These are phyloP conservation scores for Aspergillus novoparasiticus DNA, from an alignment of 2,329 filamentous ascomycete species.

Conservation along the genomic window DNA sequence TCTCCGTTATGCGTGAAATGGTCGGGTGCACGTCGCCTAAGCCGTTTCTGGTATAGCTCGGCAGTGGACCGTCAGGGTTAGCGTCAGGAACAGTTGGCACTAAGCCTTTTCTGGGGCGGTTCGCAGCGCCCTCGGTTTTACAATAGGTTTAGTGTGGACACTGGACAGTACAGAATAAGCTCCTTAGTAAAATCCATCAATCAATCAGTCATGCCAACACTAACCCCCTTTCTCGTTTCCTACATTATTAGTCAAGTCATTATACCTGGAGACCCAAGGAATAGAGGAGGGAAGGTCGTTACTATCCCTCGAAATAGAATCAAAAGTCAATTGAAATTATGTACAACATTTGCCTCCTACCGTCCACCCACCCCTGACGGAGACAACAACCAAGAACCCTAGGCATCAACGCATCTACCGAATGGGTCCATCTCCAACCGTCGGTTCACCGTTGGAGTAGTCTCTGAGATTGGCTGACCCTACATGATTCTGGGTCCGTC, in stretches of 20 bases:
- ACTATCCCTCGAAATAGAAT: background rate
- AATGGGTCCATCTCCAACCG: background rate
- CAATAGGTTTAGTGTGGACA: background rate
- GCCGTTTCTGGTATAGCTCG: background rate
- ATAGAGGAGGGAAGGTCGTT: background rate
- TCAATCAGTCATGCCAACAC: background rate
- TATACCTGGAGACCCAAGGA: background rate
- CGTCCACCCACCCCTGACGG: background rate
- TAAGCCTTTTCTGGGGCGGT: slow-evolving; percentile 11
- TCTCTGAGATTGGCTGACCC: background rate
- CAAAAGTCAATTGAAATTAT: background rate
- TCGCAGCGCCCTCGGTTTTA: slow-evolving; percentile 1
- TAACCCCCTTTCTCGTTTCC: background rate
- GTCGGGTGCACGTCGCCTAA: slow-evolving; percentile 9
- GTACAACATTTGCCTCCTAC: background rate
- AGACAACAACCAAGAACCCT: background rate
- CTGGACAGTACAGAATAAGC: too few species aligned
- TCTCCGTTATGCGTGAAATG: background rate
- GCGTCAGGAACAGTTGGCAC: slow-evolving; percentile 11
- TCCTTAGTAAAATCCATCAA: background rate
- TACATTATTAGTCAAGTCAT: background rate
- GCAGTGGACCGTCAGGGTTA: background rate
- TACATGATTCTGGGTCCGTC: background rate
- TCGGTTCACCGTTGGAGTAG: background rate
- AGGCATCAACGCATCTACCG: slow-evolving; percentile 2